Evolutionary conservation across 768 basidiomycete genomes (phyloP).

Genomic region (Porpolomopsis calyptriformis): DNA sequence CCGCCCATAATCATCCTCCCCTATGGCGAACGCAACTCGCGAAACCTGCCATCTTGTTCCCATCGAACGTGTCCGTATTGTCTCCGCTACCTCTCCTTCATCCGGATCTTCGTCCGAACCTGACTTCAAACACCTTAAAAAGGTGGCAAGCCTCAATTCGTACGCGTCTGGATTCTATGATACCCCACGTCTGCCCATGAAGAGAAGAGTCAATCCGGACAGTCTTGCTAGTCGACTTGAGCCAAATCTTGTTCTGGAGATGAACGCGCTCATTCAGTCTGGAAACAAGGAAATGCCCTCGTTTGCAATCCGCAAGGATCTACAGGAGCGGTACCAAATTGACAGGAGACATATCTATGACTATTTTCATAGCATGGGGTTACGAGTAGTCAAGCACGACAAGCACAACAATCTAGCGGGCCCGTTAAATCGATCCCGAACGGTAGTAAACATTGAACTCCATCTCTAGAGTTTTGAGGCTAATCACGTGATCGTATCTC

Average conservation of each 20-base stretch:
- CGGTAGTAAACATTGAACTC: not conserved
- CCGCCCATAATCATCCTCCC: not conserved
- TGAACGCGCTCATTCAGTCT: constrained; percentile 59
- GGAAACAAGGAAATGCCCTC: constrained; percentile 66
- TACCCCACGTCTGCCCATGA: not conserved
- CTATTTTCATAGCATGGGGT: constrained; percentile 60
- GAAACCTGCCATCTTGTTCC: not conserved
- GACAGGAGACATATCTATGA: constrained; percentile 71
- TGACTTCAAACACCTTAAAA: not conserved
- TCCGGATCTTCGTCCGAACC: not conserved
- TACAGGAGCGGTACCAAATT: constrained; percentile 59
- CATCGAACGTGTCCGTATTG: constrained; percentile 4
- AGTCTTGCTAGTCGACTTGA: constrained; percentile 57
- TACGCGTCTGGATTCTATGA: not conserved
- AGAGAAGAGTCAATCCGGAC: constrained; percentile 54
- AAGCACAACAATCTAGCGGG: constrained; percentile 44
- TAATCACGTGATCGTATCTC: not conserved
- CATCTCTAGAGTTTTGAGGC: not conserved
- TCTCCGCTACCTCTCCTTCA: not conserved
- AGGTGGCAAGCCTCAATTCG: not conserved
- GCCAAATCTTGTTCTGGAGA: constrained; percentile 56
- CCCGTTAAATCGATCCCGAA: constrained; percentile 17
- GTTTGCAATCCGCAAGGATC: constrained; percentile 56
- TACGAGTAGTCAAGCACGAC: constrained; percentile 57
- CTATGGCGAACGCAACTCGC: not conserved